A percentile compares a stretch with the other conserved stretches of the same genome.
These are phyloP conservation scores for Neopestalotiopsis rosae DNA, from an alignment of 2,329 filamentous ascomycete species.

Conservation along the genomic window DNA sequence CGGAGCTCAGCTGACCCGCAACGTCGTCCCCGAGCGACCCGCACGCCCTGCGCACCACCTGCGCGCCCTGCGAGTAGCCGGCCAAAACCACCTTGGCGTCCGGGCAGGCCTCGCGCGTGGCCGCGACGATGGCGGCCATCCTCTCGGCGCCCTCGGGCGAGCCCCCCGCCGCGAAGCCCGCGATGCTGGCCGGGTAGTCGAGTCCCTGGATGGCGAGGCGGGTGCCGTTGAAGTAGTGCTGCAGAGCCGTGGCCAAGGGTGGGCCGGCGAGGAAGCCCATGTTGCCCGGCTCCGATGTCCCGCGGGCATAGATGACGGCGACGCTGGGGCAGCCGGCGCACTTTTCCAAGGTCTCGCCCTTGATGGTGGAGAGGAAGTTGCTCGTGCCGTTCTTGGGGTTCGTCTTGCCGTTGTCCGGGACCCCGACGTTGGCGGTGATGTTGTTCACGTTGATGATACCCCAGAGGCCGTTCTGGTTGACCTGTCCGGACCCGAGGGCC, in stretches of 20 bases:
- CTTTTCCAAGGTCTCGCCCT: background rate
- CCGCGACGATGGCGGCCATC: conserved; percentile 19
- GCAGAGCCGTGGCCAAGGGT: conserved; percentile 28
- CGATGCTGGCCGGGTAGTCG: conserved; percentile 29
- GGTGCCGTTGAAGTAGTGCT: conserved; percentile 18
- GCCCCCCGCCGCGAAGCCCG: conserved; percentile 30
- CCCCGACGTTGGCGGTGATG: conserved; percentile 15
- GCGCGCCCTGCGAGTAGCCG: conserved; percentile 41
- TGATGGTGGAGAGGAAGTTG: background rate
- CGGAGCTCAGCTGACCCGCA: conserved; percentile 20
- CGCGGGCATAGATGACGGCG: conserved; percentile 34
- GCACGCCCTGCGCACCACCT: conserved; percentile 35
- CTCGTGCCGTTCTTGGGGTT: conserved; percentile 1
- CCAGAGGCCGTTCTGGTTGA: conserved; percentile 20
- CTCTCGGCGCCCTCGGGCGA: conserved; percentile 23
- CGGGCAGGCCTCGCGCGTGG: conserved; percentile 41
- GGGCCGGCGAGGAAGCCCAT: conserved; percentile 32
- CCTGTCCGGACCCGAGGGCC: conserved; percentile 22
- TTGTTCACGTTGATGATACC: conserved; percentile 18
- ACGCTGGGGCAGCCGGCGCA: conserved; percentile 24
- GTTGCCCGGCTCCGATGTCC: conserved; percentile 33
- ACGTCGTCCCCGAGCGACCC: conserved; percentile 24
- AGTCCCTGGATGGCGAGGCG: conserved; percentile 33
- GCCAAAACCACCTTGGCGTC: conserved; percentile 46
- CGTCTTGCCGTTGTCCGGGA: background rate